These are phyloP conservation scores for Pseudodiploospora longispora DNA, from an alignment of 2,329 filamentous ascomycete genomes.

Conservation along the genomic window DNA sequence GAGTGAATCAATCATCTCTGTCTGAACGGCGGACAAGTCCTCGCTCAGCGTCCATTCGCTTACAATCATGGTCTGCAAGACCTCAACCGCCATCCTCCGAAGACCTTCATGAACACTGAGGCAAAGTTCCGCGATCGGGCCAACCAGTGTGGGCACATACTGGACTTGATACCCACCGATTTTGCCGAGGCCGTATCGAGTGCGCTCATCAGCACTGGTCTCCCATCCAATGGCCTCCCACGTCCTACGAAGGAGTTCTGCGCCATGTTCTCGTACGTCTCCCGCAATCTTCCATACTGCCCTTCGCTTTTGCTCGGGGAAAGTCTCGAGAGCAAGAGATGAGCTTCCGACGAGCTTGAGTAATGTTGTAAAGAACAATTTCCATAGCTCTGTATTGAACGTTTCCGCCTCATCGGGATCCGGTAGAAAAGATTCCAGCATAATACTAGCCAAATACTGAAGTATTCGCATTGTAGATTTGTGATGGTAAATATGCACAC, in stretches of 20 bases:
- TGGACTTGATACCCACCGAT: slow-evolving; percentile 98
- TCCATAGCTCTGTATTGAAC: slow-evolving; percentile 93
- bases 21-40: slow-evolving; percentile 83
- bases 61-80: slow-evolving; percentile 95
- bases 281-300: slow-evolving; percentile 99
- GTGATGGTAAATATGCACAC: slow-evolving; percentile 86
- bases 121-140: slow-evolving; percentile 87
- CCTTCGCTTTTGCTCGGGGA: slow-evolving; percentile 90
- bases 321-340: slow-evolving; percentile 84
- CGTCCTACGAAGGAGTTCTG: slow-evolving; percentile 71
- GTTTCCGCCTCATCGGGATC: slow-evolving; percentile 83
- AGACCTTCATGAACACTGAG: slow-evolving; percentile 91
- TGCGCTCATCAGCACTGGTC: slow-evolving; percentile 68
- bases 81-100: slow-evolving; percentile 81
- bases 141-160: slow-evolving; percentile 87
- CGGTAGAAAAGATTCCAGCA: slow-evolving; percentile 79
- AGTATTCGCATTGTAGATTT: slow-evolving; percentile 81
- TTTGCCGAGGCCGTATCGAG: slow-evolving; percentile 68
- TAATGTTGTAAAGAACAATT: slow-evolving; percentile 81
- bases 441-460: slow-evolving; percentile 69
- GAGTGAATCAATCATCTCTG: slow-evolving; percentile 91
- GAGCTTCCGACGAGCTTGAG: slow-evolving; percentile 85
- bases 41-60: slow-evolving; percentile 96
- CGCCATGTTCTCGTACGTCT: slow-evolving; percentile 86
- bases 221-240: slow-evolving; percentile 99